Conservation (phyloP, 352 stramenopile genomes). For the Peronospora belbahrii region DNA sequence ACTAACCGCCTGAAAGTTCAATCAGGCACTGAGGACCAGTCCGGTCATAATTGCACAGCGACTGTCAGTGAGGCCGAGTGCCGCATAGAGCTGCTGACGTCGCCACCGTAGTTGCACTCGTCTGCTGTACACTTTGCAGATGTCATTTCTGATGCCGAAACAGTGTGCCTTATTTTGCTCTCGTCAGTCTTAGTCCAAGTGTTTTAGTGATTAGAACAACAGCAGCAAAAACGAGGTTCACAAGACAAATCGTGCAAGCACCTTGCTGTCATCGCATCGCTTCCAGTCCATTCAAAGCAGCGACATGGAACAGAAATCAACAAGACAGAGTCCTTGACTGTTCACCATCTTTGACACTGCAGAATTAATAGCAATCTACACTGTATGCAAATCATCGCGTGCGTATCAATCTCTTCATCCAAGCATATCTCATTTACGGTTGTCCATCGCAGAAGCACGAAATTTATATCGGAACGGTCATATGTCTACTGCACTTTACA, state of each 20-base stretch:
- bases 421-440: background rate
- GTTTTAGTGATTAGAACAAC: background rate
- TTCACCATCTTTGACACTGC: constrained; percentile 6
- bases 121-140: background rate
- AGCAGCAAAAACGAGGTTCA: background rate
- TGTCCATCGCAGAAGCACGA: too few species aligned
- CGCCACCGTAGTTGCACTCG: background rate
- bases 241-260: constrained; percentile 16
- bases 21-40: too few species aligned
- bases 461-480: too few species aligned
- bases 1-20: too few species aligned
- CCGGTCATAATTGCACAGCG: background rate
- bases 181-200: too few species aligned
- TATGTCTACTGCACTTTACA: too few species aligned
- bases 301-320: constrained; percentile 15
- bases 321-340: constrained; percentile 9
- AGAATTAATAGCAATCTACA: constrained; percentile 8
- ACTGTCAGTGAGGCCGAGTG: background rate
- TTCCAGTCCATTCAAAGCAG: constrained; percentile 11
- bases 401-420: constrained; percentile 1
- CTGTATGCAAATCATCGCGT: constrained; percentile 13
- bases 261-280: constrained; percentile 11
- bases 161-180: background rate
- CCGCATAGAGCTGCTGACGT: background rate
- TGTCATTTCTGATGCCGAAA: background rate